These are phyloP conservation scores for Saccharomycopsis fodiens DNA, from an alignment of 805 yeast species.

Conservation along the genomic window DNA sequence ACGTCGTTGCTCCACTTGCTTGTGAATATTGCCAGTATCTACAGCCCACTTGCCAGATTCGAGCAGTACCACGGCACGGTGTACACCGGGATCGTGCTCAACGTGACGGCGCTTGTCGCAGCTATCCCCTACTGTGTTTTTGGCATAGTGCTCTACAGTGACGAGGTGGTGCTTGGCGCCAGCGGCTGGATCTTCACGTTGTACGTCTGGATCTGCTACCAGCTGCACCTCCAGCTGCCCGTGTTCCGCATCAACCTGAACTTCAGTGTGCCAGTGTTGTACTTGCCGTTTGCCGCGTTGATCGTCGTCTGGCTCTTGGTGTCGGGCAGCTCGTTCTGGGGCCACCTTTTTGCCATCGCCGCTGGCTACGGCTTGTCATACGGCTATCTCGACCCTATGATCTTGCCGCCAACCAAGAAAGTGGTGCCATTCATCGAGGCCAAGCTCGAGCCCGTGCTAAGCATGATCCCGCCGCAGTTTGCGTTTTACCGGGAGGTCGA, in stretches of 20 bases:
- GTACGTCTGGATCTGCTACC: conserved; percentile 36
- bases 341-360: conserved; percentile 61
- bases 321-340: conserved; percentile 65
- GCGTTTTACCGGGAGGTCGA: conserved; percentile 54
- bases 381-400: conserved; percentile 48
- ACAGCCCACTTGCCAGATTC: conserved; percentile 54
- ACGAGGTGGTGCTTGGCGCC: conserved; percentile 53
- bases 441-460: conserved; percentile 43
- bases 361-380: conserved; percentile 58
- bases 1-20: conserved; percentile 50
- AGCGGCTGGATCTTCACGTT: conserved; percentile 72
- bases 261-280: conserved; percentile 48
- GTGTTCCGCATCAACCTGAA: conserved; percentile 33
- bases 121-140: conserved; percentile 55
- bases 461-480: conserved; percentile 45
- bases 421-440: conserved; percentile 58
- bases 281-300: conserved; percentile 48
- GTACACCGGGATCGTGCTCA: conserved; percentile 73
- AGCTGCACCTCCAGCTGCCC: conserved; percentile 41
- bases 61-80: conserved; percentile 77
- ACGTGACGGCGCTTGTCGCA: conserved; percentile 59
- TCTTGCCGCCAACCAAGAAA: conserved; percentile 54
- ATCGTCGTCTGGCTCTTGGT: conserved; percentile 42
- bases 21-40: conserved; percentile 49
- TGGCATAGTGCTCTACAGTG: conserved; percentile 44